Evolutionary conservation across 2,329 filamentous ascomycete species (phyloP), one percentile per base, ranked within the genome.

Genomic region (Aspergillus felis): DNA sequence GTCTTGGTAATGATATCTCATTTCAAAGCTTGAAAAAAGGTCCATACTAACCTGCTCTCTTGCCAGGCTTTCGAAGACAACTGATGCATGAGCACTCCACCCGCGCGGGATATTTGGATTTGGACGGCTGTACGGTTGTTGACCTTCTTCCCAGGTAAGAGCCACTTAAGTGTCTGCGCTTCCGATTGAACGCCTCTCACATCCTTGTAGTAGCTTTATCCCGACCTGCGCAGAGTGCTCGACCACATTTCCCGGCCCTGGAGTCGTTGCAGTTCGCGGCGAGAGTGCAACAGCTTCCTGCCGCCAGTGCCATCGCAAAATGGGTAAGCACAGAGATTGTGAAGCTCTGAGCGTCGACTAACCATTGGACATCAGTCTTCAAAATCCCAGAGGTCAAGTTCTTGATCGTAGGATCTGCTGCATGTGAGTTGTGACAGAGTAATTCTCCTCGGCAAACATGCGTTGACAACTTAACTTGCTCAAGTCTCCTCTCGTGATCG

Each of bases 171-270:
- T 27, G 3, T 14, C 51, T 27, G 28, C 47, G 14, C 8, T 12
- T 29, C 14, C 12, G 9, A 4, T 4, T 12, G 4, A 41, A 25
- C 2, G 3, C 20, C 20, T 51, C 61, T 65, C 17, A 61, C 24
- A 24, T 47, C n/a, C 20, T 10, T 49, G 50, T 54, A 92, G 89
- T 73, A 87, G 85, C 44, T 93, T 95, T 75, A 76, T 89, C 29
- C 91, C 91, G 17, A 92, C 89, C 0, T 95, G 91, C 71, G 82
- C 84, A 1, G 81, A 84, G 66, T 95, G 91, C 74, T 94, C 90
- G 29, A 89, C 86, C 0, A 67, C 84, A 1, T 84, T 86, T 60
- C 82, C 83, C 3, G 69, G 72, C 8, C 80, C 82, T 20, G 89
- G 89, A 0, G 81, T 94, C 35, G 81, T 87, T 17, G 86, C 89